Evolutionary conservation across 148 eudicot genomes (phyloP).

Genomic region (Limonium bicolor): DNA sequence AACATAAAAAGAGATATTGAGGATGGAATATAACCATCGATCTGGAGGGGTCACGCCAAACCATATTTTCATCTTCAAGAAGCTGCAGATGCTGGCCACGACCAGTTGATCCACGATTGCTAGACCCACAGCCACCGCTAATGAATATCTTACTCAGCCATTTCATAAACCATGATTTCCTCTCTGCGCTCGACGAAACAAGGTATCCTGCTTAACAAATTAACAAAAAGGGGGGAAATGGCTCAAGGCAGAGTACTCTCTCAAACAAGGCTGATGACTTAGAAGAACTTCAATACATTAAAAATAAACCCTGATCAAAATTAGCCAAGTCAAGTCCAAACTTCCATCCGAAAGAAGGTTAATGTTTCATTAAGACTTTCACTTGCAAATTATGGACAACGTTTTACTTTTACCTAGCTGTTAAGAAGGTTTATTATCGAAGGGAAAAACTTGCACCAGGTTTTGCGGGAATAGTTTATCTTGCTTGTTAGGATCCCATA

Average conservation of each 20-base stretch:
- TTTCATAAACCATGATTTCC: conserved; percentile 66
- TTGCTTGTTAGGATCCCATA: background rate
- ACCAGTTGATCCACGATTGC: conserved; percentile 17
- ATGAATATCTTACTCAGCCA: conserved; percentile 78
- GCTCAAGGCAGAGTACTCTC: background rate
- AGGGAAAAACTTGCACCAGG: too few relatives aligned
- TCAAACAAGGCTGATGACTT: background rate
- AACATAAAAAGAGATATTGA: background rate
- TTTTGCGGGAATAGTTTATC: too few relatives aligned
- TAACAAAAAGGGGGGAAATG: too few relatives aligned
- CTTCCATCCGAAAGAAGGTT: too few relatives aligned
- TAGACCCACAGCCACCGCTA: conserved; percentile 43
- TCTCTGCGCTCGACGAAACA: conserved; percentile 45
- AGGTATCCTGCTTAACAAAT: conserved; percentile 26
- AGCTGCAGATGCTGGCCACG: conserved; percentile 39
- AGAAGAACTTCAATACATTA: background rate
- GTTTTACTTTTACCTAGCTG: too few relatives aligned
- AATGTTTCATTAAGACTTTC: too few relatives aligned
- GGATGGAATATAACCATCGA: conserved; percentile 36
- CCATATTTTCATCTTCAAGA: conserved; percentile 63
- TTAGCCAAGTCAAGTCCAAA: background rate
- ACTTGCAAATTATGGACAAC: too few relatives aligned
- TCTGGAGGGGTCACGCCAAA: conserved; percentile 60
- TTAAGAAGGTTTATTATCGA: too few relatives aligned
- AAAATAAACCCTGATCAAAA: background rate